Conservation (phyloP, 768 basidiomycete species). For the Russula lepida region DNA sequence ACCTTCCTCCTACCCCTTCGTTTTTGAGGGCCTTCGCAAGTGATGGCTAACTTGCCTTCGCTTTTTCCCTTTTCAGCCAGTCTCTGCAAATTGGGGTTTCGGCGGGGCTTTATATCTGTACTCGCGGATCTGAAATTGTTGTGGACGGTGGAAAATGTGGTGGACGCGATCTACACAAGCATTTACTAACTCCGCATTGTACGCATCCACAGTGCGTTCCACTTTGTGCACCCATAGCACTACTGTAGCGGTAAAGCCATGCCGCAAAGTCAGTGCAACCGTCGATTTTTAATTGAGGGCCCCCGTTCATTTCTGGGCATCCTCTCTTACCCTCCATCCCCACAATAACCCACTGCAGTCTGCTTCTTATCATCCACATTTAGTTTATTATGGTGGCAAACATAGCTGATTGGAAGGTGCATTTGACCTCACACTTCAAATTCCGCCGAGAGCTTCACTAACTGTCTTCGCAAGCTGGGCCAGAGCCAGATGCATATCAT, state of each 20-base stretch:
- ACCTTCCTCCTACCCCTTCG: neutral
- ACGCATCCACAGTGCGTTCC: neutral
- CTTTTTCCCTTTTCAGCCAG: neutral
- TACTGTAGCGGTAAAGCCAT: neutral
- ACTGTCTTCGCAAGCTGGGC: neutral
- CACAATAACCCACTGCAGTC: neutral
- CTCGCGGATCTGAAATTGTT: neutral
- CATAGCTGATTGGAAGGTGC: neutral
- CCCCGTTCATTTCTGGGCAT: neutral
- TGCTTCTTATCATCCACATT: neutral
- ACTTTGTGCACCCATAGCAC: neutral
- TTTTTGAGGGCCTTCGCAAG: neutral
- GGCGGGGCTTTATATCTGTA: neutral
- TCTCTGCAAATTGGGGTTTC: neutral
- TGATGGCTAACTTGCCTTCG: neutral
- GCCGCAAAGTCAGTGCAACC: neutral
- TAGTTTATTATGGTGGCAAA: neutral
- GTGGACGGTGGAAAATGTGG: neutral
- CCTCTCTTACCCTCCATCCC: neutral
- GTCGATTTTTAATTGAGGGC: neutral
- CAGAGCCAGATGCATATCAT: conserved; percentile 3
- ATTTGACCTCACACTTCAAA: too few species aligned
- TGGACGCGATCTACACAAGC: neutral
- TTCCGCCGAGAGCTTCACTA: neutral
- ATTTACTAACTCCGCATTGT: neutral